A percentile compares a stretch with the other conserved stretches of the same genome.
These are phyloP conservation scores for Lachnellula willkommii DNA, from an alignment of 2,329 filamentous ascomycete species.

Conservation along the genomic window DNA sequence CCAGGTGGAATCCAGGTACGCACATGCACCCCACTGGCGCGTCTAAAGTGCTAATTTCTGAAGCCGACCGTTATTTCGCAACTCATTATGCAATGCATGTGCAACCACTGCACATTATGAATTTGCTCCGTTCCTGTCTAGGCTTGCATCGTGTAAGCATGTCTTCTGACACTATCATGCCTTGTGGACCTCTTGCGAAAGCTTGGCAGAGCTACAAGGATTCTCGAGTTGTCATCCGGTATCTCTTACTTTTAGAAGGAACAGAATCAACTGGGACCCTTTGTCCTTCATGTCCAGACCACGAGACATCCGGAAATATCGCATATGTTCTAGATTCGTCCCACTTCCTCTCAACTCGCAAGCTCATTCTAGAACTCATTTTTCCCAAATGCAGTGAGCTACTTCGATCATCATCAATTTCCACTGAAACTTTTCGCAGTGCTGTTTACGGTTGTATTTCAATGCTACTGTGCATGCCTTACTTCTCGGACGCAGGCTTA, in stretches of 20 bases:
- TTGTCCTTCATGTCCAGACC: conserved; percentile 23
- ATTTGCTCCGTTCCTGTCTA: conserved; percentile 64
- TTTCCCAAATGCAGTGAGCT: conserved; percentile 25
- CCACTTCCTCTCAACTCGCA: conserved; percentile 25
- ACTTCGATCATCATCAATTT: conserved; percentile 21
- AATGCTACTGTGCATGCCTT: conserved; percentile 21
- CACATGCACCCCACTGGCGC: conserved; percentile 9
- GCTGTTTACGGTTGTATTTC: conserved; percentile 25
- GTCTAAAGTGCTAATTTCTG: conserved; percentile 8
- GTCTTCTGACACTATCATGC: conserved; percentile 5
- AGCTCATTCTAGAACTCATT: conserved; percentile 29
- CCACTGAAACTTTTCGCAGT: conserved; percentile 27
- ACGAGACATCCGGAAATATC: conserved; percentile 2
- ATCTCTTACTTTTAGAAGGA: conserved; percentile 48
- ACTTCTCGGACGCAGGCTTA: conserved; percentile 17
- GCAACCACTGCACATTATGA: conserved; percentile 59
- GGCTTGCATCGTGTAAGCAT: conserved; percentile 38
- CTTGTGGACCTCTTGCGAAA: conserved; percentile 28
- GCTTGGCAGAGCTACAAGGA: conserved; percentile 31
- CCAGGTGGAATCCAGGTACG: conserved; percentile 76
- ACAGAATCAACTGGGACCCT: not conserved
- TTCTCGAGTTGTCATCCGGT: conserved; percentile 43
- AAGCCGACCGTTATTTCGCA: conserved; percentile 64
- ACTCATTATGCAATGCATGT: conserved; percentile 59
- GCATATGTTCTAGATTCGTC: conserved; percentile 21